These are phyloP conservation scores for Metschnikowia orientalis DNA, from an alignment of 805 yeast genomes.

Conservation along the genomic window DNA sequence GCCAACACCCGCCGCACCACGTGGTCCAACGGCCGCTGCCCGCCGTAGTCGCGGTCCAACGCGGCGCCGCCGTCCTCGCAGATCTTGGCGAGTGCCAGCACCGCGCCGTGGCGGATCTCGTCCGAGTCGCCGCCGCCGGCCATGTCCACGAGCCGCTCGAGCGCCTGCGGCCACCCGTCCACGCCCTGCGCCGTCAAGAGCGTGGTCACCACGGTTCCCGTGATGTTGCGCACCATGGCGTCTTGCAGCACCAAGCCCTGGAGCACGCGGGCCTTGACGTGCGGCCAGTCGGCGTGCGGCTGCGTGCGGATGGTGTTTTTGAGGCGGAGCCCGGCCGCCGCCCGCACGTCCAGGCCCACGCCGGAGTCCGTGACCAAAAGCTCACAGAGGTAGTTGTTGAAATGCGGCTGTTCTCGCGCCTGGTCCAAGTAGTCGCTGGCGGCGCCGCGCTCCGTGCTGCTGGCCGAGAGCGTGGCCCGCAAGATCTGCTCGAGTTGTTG, in stretches of 20 bases:
- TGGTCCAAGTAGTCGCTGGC: conserved; percentile 73
- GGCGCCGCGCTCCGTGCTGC: conserved; percentile 47
- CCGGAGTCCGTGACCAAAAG: conserved; percentile 54
- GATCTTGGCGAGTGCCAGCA: conserved; percentile 76
- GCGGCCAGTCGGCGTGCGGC: conserved; percentile 27
- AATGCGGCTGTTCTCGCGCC: conserved; percentile 69
- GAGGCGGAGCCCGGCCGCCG: conserved; percentile 82
- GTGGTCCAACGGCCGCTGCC: conserved; percentile 61
- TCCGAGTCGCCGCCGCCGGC: conserved; percentile 18
- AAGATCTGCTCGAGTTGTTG: conserved; percentile 64
- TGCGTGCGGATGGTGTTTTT: conserved; percentile 64
- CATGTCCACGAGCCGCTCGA: conserved; percentile 65
- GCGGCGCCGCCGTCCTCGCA: conserved; percentile 79
- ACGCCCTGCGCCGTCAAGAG: conserved; percentile 68
- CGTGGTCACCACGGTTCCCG: conserved; percentile 87
- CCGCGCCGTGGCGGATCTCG: conserved; percentile 41
- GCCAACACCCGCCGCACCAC: conserved; percentile 38
- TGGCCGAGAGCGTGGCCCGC: conserved; percentile 65
- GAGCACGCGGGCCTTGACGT: conserved; percentile 41
- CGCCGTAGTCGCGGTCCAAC: conserved; percentile 62
- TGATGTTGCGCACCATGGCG: conserved; percentile 72
- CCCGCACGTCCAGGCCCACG: conserved; percentile 58
- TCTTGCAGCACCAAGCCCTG: conserved; percentile 54
- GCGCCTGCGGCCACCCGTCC: conserved; percentile 65
- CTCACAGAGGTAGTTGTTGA: conserved; percentile 73